Evolutionary conservation across 208 protist species (phyloP), one percentile per base, ranked within the genome.

Genomic region (Acanthamoeba comandoni): DNA sequence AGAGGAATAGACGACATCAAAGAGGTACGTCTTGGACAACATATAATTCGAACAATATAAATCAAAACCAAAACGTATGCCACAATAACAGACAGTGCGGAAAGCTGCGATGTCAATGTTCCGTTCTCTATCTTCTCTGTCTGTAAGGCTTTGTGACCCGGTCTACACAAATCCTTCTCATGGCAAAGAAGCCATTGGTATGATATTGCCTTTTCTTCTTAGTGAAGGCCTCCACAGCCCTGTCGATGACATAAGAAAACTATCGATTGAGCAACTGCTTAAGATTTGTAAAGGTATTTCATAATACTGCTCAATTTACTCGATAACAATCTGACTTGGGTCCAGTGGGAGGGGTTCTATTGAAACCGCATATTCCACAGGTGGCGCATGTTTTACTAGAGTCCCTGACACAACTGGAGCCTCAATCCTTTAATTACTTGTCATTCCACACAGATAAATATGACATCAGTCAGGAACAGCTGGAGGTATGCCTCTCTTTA

Each of bases 381-480:
- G 91, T 95, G 35, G 57, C 91, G 2, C 57, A 60, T 2, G 89
- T 93, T 0, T 2, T 95, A 0, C 19, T 95, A 1, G 91, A 95
- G 17, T 92, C 87, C 0, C 51, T 95, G 29, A 92, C 92, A 9
- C 52, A 58, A 26, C 58, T 94, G 9, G 93, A 95, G 49, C 88
- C 91, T 1, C 87, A 90, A 7, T 13, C 4, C 13, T 88, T 95
- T 19, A 94, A 95, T 43, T 95, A 95, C 87, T 71, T 93, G 29
- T 57, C 89, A 8, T 67, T 94, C 2, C 93, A 95, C 60, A 75
- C 93, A 9, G 88, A 95, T 29, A 91, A 75, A 26, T 58, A 91
- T n/a, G 85, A 88, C 35, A 12, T 94, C 26, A 67, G 70, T 11
- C 92, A 93, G 43, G 91, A 92, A 7, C 60, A 93, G 49, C 60